These are phyloP conservation scores for Cystobasidium ongulense DNA, from an alignment of 768 basidiomycete species.

Conservation along the genomic window DNA sequence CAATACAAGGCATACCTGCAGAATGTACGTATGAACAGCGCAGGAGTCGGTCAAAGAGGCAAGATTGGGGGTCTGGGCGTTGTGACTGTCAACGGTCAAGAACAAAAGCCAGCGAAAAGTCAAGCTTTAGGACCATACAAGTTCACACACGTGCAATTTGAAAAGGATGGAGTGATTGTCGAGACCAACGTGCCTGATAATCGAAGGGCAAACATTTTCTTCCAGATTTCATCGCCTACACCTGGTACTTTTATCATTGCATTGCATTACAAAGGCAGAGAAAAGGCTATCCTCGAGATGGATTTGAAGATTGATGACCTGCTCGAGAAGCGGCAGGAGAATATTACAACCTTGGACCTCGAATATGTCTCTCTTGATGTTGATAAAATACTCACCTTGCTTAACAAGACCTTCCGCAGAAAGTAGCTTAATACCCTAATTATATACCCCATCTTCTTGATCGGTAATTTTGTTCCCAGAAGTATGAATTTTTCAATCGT, in stretches of 20 bases:
- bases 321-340: constrained; percentile 88
- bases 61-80: constrained; percentile 83
- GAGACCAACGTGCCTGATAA: constrained; percentile 99
- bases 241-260: constrained; percentile 99
- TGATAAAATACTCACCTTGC: constrained; percentile 78
- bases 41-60: constrained; percentile 68
- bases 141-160: constrained; percentile 94
- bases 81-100: constrained; percentile 90
- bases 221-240: constrained; percentile 76
- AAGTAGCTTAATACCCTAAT: constrained; percentile 10
- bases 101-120: constrained; percentile 80
- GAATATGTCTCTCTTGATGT: constrained; percentile 98
- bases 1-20: constrained; percentile 99
- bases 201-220: constrained; percentile 53
- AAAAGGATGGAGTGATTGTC: constrained; percentile 98
- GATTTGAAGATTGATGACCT: constrained; percentile 48
- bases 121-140: constrained; percentile 88
- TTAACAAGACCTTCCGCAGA: constrained; percentile 65
- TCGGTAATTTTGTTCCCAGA: too few relatives aligned
- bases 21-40: constrained; percentile 84
- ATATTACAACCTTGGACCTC: constrained; percentile 87
- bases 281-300: constrained; percentile 99
- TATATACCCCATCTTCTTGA: too few relatives aligned
- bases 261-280: constrained; percentile 82
- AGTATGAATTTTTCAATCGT: too few relatives aligned